Percentiles rank a stretch among this genome's conserved stretches.
phyloP scores from a whole-genome alignment of 1,139 yeast species.

The Diutina siamensis region DNA sequence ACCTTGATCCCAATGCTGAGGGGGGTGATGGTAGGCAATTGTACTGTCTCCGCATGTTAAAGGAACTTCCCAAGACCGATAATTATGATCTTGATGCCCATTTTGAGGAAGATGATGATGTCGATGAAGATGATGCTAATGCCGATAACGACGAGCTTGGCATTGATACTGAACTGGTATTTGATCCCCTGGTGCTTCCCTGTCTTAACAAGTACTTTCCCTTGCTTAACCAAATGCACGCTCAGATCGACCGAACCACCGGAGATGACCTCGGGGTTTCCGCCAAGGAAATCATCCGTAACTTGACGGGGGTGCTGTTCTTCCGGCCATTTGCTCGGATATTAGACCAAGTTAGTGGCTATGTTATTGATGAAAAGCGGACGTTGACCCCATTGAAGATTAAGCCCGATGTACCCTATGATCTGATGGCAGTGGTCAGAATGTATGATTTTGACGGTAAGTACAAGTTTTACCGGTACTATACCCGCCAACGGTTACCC shows the following conservation, averaged over 20 bases:
- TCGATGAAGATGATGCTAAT: not conserved
- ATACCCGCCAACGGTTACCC: not conserved
- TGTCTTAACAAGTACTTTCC: constrained; percentile 1
- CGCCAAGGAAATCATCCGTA: not conserved
- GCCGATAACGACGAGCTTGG: not conserved
- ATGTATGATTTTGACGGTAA: constrained; percentile 5
- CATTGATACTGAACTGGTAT: not conserved
- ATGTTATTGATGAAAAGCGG: constrained; percentile 1
- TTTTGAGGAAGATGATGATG: not conserved
- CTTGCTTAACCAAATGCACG: not conserved
- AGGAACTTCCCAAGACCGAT: constrained; percentile 3
- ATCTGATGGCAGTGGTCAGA: not conserved
- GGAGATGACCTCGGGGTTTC: not conserved
- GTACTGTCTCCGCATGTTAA: not conserved
- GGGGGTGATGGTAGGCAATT: not conserved
- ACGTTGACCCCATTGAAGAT: not conserved
- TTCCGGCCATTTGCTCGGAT: not conserved
- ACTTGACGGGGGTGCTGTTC: not conserved
- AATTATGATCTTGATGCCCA: not conserved
- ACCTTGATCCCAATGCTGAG: not conserved
- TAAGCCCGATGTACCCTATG: not conserved
- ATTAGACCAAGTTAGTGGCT: constrained; percentile 2
- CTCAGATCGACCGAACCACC: not conserved
- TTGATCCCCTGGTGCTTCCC: not conserved
- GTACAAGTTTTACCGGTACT: constrained; percentile 5